A percentile compares a stretch with the other conserved stretches of the same genome.
These are phyloP conservation scores for Leccinum rimulosum DNA, from an alignment of 768 basidiomycete genomes.

Conservation along the genomic window DNA sequence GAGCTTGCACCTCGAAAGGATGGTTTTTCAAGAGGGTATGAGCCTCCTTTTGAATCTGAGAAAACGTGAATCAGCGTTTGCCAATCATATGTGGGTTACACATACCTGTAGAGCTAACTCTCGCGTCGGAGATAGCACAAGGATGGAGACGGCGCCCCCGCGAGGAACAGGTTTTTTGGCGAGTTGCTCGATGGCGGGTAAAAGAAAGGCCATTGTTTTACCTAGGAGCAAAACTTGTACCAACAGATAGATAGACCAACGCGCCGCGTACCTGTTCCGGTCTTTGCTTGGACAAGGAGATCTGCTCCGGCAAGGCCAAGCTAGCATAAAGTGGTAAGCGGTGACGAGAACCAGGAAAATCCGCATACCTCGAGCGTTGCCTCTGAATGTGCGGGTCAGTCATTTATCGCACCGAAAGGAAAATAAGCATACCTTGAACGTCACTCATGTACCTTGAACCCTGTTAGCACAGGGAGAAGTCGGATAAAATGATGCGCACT, in stretches of 20 bases:
- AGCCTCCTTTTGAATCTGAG: slow-evolving; percentile 63
- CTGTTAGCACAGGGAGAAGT: slow-evolving; percentile 20
- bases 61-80: slow-evolving; percentile 19
- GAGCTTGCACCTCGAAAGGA: slow-evolving; percentile 42
- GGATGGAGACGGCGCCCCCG: slow-evolving; percentile 45
- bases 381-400: slow-evolving; percentile 22
- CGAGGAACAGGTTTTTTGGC: slow-evolving; percentile 39
- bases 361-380: slow-evolving; percentile 39
- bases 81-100: slow-evolving; percentile 7
- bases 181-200: slow-evolving; percentile 72
- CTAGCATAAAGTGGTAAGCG: slow-evolving; percentile 21
- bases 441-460: slow-evolving; percentile 42
- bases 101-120: slow-evolving; percentile 72
- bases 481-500: slow-evolving; percentile 31
- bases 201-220: slow-evolving; percentile 72
- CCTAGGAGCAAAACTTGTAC: slow-evolving; percentile 30
- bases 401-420: not conserved
- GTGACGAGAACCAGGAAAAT: not conserved
- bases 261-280: slow-evolving; percentile 53
- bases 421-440: slow-evolving; percentile 40
- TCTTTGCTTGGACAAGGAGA: slow-evolving; percentile 53
- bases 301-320: slow-evolving; percentile 42
- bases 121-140: slow-evolving; percentile 70
- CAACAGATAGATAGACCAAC: not conserved
- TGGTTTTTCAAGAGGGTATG: slow-evolving; percentile 41